Base-by-base conservation (phyloP, 2,329 filamentous ascomycete species). In the Aspergillus persii region DNA sequence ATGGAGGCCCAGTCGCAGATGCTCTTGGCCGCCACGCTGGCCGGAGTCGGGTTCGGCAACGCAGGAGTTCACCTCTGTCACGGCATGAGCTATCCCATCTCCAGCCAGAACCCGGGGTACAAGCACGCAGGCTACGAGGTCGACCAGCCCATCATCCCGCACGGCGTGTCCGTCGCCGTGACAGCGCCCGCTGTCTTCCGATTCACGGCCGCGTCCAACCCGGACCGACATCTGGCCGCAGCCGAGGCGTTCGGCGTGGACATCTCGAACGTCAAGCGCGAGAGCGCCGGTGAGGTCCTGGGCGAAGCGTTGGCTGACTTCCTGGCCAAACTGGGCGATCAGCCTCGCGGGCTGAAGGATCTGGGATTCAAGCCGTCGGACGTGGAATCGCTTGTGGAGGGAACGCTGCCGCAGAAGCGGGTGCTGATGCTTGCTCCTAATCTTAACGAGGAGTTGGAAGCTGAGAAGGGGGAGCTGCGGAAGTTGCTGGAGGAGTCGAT, bases 71-170 rank as follows among this genome's bases (percentile, higher is more conserved):
- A 99, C 78, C 81, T 91, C 8, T 91, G 89, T 74, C 89, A 91
- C 72, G 89, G 94, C 73, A 98, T 99, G 94, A 96, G 91, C 27
- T 99, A 99, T 72, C 95, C 95, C 18, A 96, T 99, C 71, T 96
- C 92, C 0, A 91, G 92, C 31, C 93, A 97, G 74, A 99, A 99
- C 74, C 91, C 91, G 0, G 89, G 89, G 4, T 98, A 98, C 78
- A 88, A 87, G 69, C 95, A 99, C 73, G 76, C 83, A 0, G 95
- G 95, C n/a, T 99, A 99, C 75, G 80, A 88, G 2, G 87, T 96
- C 7, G 77, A 85, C 29, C 74, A 83, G 31, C 86, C 90, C 8
- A 89, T 99, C 68, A 98, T 99, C 70, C 95, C 95, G 0, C 95
- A 99, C 74, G 95, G 95, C 55, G 95, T 99, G 27, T 94, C 90